These are phyloP conservation scores for Apiospora koreana DNA, from an alignment of 2,329 filamentous ascomycete species.

Conservation along the genomic window DNA sequence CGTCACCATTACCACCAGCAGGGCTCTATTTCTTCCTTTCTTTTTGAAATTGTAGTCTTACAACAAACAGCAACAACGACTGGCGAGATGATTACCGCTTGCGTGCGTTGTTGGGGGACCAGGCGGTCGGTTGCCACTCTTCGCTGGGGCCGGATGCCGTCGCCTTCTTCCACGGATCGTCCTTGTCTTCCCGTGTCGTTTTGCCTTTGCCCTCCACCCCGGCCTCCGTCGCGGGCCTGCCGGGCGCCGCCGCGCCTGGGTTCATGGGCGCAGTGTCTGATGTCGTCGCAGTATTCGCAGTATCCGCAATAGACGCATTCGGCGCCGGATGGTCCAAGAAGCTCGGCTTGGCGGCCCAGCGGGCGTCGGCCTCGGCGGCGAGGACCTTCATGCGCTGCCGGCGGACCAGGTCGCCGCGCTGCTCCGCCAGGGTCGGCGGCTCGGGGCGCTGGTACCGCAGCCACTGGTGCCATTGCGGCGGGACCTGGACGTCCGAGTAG, in stretches of 20 bases:
- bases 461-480: conserved; percentile 70
- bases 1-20: not conserved
- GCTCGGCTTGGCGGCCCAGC: conserved; percentile 62
- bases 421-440: conserved; percentile 59
- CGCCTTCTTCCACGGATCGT: conserved; percentile 61
- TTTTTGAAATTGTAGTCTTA: conserved; percentile 1
- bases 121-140: conserved; percentile 67
- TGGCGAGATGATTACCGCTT: conserved; percentile 33
- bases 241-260: no score
- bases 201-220: no score
- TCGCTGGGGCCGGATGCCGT: conserved; percentile 55
- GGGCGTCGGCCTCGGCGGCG: conserved; percentile 62
- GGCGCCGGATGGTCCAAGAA: conserved; percentile 18
- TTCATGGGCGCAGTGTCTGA: no score
- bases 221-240: no score
- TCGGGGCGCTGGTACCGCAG: conserved; percentile 59
- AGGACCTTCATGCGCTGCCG: conserved; percentile 55
- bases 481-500: conserved; percentile 56
- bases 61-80: no score
- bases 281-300: no score
- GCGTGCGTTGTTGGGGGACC: conserved; percentile 50
- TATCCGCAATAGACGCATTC: not conserved
- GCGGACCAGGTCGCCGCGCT: conserved; percentile 53
- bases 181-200: conserved; percentile 15
- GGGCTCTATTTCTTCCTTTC: not conserved